A percentile compares a stretch with the other conserved stretches of the same genome.
phyloP scores from a whole-genome alignment of 2,329 filamentous ascomycete species.

The Huntiella decipiens region DNA sequence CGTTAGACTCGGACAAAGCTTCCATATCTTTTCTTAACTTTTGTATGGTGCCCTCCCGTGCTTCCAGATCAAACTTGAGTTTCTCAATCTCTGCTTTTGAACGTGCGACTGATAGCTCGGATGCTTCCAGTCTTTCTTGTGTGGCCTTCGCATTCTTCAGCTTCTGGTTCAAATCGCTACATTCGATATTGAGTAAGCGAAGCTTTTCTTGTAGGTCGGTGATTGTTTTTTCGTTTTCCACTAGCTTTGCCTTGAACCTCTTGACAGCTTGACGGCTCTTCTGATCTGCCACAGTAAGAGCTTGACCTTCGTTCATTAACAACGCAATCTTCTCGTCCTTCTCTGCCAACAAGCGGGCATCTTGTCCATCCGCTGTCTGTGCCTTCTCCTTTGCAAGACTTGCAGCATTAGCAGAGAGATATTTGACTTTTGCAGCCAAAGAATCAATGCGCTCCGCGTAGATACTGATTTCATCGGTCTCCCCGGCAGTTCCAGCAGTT shows the following conservation, averaged over 20 bases:
- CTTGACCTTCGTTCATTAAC: slow-evolving; percentile 82
- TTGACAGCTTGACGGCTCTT: slow-evolving; percentile 70
- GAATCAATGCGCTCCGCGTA: slow-evolving; percentile 85
- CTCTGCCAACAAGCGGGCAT: slow-evolving; percentile 65
- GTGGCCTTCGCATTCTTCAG: slow-evolving; percentile 21
- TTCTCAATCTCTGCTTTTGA: slow-evolving; percentile 28
- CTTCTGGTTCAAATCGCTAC: slow-evolving; percentile 15
- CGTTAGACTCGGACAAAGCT: slow-evolving; percentile 44
- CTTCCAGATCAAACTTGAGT: slow-evolving; percentile 42
- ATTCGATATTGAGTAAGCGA: neutral
- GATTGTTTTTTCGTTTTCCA: slow-evolving; percentile 45
- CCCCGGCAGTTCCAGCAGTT: slow-evolving; percentile 23
- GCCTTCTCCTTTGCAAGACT: slow-evolving; percentile 55
- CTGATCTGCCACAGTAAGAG: slow-evolving; percentile 68
- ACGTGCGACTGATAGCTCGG: slow-evolving; percentile 15
- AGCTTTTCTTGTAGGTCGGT: slow-evolving; percentile 33
- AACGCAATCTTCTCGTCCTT: slow-evolving; percentile 81
- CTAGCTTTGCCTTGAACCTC: slow-evolving; percentile 49
- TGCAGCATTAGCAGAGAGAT: slow-evolving; percentile 61
- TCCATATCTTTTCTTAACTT: slow-evolving; percentile 53
- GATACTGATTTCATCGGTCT: slow-evolving; percentile 46
- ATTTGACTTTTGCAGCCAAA: slow-evolving; percentile 76
- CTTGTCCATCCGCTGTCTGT: slow-evolving; percentile 40
- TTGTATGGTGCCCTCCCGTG: slow-evolving; percentile 44
- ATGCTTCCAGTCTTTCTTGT: slow-evolving; percentile 25